Evolutionary conservation across 176 grass and related monocot species (phyloP), one percentile per base, ranked within the genome.

Genomic region (Eleusine coracana): DNA sequence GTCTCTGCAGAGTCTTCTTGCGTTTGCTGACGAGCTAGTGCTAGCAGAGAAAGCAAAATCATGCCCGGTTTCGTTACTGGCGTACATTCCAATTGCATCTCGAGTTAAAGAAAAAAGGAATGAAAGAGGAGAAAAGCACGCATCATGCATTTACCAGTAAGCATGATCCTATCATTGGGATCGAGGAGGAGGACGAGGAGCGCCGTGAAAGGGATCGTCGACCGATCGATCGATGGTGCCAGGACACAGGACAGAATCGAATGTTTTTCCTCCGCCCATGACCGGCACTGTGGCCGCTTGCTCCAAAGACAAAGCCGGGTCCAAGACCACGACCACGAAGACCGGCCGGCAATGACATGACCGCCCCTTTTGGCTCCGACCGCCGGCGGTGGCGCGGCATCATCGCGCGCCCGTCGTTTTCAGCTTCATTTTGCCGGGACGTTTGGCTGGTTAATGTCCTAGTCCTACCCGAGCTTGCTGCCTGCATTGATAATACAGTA

Each of bases 331-430:
- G 66, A 37, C 17, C 21, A 10, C 16, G 44, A 77, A 66, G 28
- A 16, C 16, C 58, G 25, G 7, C 9, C 29, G 37, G 21, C 55
- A 27, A 17, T 11, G 86, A 82, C 66, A 20, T 78, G 80, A 77
- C 40, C 54, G 48, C 36, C 13, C 66, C 74, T 66, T 83, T 83
- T 67, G 80, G 38, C 67, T 66, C 68, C 79, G 66, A 13, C 85
- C n/a, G 86, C 25, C 28, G 37, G 34, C 84, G 73, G 73, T 76
- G 72, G 21, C 64, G 45, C 69, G 1, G 45, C 50, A n/a, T n/a
- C 55, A 74, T 58, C 25, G 69, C 84, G 55, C 44, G 20, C 36
- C 12, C 44, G 37, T 88, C 86, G 67, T 75, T 88, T 72, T 83
- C 73, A 23, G 37, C 86, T 71, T 71, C 63, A 65, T 78, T 58